Conservation (phyloP, 1,284 basidiomycete species). For the Rhodofomes roseus region DNA sequence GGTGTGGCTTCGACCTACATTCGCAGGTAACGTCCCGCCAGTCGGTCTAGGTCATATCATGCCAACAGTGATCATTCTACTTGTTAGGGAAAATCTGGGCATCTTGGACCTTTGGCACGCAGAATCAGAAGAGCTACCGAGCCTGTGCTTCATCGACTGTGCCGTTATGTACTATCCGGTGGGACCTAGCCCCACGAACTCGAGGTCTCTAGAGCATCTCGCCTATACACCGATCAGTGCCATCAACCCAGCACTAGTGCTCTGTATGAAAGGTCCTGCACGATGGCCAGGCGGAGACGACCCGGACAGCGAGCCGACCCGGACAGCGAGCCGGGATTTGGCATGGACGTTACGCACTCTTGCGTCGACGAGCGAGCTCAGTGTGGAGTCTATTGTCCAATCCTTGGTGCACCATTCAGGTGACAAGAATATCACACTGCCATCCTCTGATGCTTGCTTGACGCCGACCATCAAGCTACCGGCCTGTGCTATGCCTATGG, state of each 20-base stretch:
- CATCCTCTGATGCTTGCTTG: neutral
- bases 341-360: neutral
- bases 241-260: neutral
- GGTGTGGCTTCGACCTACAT: neutral
- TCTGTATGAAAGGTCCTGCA: neutral
- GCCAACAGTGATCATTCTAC: too few relatives aligned
- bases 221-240: neutral
- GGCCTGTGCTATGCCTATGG: neutral
- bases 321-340: neutral
- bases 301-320: neutral
- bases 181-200: neutral
- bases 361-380: neutral
- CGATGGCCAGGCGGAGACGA: neutral
- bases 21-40: neutral
- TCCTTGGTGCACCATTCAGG: neutral
- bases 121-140: too few relatives aligned
- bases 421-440: neutral
- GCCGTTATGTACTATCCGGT: neutral
- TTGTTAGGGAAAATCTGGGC: too few relatives aligned
- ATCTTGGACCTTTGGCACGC: too few relatives aligned
- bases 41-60: too few relatives aligned
- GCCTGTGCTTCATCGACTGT: neutral
- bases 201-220: neutral
- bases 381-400: neutral
- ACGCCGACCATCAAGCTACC: neutral